Evolutionary conservation across 257 asterid genomes (phyloP).

Genomic region (Plantago elongata): DNA sequence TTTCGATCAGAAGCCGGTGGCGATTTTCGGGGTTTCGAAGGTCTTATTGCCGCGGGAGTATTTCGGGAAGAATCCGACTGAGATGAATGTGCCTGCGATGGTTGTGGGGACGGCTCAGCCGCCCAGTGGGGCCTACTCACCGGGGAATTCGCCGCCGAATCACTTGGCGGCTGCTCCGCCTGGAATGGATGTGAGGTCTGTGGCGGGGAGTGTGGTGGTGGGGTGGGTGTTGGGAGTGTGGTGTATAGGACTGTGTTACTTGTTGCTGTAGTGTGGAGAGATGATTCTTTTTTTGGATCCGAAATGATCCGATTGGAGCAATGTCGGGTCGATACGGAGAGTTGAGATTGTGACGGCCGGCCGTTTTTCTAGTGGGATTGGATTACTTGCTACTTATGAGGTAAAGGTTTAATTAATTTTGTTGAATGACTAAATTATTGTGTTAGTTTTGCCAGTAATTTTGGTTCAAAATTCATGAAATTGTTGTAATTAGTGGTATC

Average conservation of each 20-base stretch:
- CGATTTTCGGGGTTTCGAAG: slow-evolving; percentile 73
- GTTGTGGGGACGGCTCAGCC: slow-evolving; percentile 48
- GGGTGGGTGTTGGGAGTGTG: slow-evolving; percentile 36
- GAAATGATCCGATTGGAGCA: too few relatives aligned
- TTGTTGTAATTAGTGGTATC: slow-evolving; percentile 1
- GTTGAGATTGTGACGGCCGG: too few relatives aligned
- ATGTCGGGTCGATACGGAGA: too few relatives aligned
- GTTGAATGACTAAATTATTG: slow-evolving; percentile 18
- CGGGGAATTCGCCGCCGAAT: slow-evolving; percentile 43
- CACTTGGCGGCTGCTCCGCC: slow-evolving; percentile 59
- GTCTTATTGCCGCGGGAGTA: slow-evolving; percentile 70
- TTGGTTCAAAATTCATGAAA: not conserved
- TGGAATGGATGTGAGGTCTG: slow-evolving; percentile 37
- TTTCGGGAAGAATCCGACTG: slow-evolving; percentile 59
- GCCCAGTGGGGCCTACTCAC: slow-evolving; percentile 46
- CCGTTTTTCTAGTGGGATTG: too few relatives aligned
- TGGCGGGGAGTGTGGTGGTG: slow-evolving; percentile 24
- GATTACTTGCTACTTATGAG: too few relatives aligned
- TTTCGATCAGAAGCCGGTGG: slow-evolving; percentile 86
- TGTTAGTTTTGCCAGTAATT: not conserved
- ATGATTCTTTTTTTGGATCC: too few relatives aligned
- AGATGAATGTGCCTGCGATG: slow-evolving; percentile 25
- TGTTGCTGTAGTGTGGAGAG: slow-evolving; percentile 26
- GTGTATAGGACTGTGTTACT: slow-evolving; percentile 43
- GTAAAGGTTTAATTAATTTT: too few relatives aligned